Evolutionary conservation across 495 filamentous ascomycete species (phyloP).

Genomic region (Penicillium subrubescens): DNA sequence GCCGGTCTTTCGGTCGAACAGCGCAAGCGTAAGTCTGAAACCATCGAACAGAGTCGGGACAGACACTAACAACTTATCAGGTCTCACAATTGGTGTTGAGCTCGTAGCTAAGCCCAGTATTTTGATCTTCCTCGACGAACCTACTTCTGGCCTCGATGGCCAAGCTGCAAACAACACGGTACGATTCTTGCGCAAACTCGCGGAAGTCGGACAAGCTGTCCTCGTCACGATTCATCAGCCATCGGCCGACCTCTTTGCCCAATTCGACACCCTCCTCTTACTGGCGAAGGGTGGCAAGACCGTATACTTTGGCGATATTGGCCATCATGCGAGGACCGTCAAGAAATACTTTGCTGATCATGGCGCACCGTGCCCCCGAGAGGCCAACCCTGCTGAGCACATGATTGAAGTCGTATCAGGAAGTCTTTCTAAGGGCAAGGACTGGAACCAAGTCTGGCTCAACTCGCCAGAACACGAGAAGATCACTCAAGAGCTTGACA

Average conservation of each 20-base stretch:
- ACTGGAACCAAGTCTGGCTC: slow-evolving; percentile 70
- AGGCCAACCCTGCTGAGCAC: slow-evolving; percentile 84
- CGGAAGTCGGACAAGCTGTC: slow-evolving; percentile 68
- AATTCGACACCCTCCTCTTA: slow-evolving; percentile 72
- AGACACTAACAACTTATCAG: slow-evolving; percentile 10
- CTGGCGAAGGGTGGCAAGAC: slow-evolving; percentile 69
- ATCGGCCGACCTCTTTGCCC: slow-evolving; percentile 66
- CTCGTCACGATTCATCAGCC: slow-evolving; percentile 80
- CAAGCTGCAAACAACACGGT: slow-evolving; percentile 62
- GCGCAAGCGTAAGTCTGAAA: slow-evolving; percentile 45
- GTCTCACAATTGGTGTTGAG: slow-evolving; percentile 69
- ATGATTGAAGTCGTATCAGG: slow-evolving; percentile 80
- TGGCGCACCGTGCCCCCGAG: slow-evolving; percentile 70
- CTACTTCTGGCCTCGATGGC: slow-evolving; percentile 51
- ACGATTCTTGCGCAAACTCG: slow-evolving; percentile 64
- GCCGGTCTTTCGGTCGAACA: slow-evolving; percentile 61
- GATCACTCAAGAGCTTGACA: slow-evolving; percentile 49
- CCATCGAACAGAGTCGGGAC: slow-evolving; percentile 12
- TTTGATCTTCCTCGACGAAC: slow-evolving; percentile 76
- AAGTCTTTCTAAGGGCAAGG: slow-evolving; percentile 34
- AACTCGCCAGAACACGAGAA: slow-evolving; percentile 50
- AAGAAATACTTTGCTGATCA: slow-evolving; percentile 78
- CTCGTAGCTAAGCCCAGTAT: slow-evolving; percentile 66
- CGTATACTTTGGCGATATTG: slow-evolving; percentile 71
- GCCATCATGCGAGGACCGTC: slow-evolving; percentile 49